These are phyloP conservation scores for Hypoxylon sp. DNA, from an alignment of 2,329 filamentous ascomycete species.

Conservation along the genomic window DNA sequence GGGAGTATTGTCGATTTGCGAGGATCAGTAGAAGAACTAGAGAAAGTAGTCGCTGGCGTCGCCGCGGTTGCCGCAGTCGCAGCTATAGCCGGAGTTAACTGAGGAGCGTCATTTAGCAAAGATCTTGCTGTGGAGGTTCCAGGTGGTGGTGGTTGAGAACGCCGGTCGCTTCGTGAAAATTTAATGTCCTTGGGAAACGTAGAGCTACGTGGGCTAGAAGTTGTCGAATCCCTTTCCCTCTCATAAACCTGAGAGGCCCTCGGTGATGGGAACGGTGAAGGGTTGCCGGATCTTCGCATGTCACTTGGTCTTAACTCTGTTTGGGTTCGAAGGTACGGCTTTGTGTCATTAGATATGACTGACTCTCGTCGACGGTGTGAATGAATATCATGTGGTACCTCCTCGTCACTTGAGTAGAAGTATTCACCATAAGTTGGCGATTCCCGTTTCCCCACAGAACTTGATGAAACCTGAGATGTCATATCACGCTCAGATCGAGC, in stretches of 20 bases:
- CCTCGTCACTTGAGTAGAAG: conserved; percentile 54
- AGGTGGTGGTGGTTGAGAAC: conserved; percentile 44
- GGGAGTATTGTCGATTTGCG: conserved; percentile 39
- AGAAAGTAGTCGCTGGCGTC: conserved; percentile 27
- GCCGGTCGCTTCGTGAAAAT: conserved; percentile 44
- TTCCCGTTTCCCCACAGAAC: conserved; percentile 43
- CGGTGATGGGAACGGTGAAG: conserved; percentile 50
- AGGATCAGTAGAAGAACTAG: conserved; percentile 31
- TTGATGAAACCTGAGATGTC: conserved; percentile 45
- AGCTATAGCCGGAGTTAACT: conserved; percentile 44
- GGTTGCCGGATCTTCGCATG: conserved; percentile 46
- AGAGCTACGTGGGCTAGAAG: conserved; percentile 50
- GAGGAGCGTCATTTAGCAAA: conserved; percentile 33
- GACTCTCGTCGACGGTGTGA: conserved; percentile 48
- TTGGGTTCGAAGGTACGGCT: conserved; percentile 45
- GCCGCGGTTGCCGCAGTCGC: conserved; percentile 24
- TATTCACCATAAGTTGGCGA: conserved; percentile 46
- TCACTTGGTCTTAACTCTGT: conserved; percentile 42
- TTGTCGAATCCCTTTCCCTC: conserved; percentile 42
- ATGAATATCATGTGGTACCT: conserved; percentile 42
- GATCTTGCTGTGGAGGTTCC: conserved; percentile 50
- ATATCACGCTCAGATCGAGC: conserved; percentile 48
- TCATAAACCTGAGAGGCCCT: conserved; percentile 49
- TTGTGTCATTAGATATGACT: conserved; percentile 40
- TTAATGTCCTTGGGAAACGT: conserved; percentile 52